These are phyloP conservation scores for Pseudophaeomoniella oleicola DNA, from an alignment of 2,329 filamentous ascomycete genomes.

Conservation along the genomic window DNA sequence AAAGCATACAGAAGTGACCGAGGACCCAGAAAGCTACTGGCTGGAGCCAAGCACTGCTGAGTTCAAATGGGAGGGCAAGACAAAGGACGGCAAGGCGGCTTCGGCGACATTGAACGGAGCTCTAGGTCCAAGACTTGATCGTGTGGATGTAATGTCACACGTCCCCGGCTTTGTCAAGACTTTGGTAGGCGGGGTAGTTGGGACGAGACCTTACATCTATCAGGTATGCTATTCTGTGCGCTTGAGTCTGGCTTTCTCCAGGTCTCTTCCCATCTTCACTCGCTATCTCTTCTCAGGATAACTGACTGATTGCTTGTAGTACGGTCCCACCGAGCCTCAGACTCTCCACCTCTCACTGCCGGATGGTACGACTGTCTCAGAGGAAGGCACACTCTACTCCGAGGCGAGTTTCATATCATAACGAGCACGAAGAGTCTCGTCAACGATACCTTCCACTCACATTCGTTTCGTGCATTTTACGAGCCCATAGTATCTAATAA, in stretches of 20 bases:
- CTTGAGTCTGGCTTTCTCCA: neutral
- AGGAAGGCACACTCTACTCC: conserved; percentile 66
- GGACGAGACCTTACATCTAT: conserved; percentile 95
- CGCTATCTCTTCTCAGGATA: conserved; percentile 11
- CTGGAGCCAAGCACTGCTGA: conserved; percentile 65
- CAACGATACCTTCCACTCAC: too few relatives aligned
- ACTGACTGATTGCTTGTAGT: conserved; percentile 38
- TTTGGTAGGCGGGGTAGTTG: conserved; percentile 74
- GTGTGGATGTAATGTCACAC: conserved; percentile 91
- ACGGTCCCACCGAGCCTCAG: conserved; percentile 48
- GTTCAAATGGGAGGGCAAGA: conserved; percentile 65
- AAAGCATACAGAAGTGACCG: conserved; percentile 53
- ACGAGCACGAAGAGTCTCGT: too few relatives aligned
- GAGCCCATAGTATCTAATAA: too few relatives aligned
- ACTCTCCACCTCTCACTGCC: conserved; percentile 74
- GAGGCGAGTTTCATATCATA: conserved; percentile 94
- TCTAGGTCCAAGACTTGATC: conserved; percentile 58
- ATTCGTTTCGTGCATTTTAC: too few relatives aligned
- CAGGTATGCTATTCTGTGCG: conserved; percentile 44
- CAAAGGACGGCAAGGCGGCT: conserved; percentile 59
- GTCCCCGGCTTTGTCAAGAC: conserved; percentile 91
- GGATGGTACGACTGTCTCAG: conserved; percentile 54
- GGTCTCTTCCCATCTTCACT: conserved; percentile 1
- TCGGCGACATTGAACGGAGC: conserved; percentile 54
- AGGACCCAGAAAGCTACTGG: conserved; percentile 73